Percentiles rank a stretch among this genome's conserved stretches.
Conservation (phyloP, 2,329 filamentous ascomycete genomes). For the Colletotrichum sp. region DNA sequence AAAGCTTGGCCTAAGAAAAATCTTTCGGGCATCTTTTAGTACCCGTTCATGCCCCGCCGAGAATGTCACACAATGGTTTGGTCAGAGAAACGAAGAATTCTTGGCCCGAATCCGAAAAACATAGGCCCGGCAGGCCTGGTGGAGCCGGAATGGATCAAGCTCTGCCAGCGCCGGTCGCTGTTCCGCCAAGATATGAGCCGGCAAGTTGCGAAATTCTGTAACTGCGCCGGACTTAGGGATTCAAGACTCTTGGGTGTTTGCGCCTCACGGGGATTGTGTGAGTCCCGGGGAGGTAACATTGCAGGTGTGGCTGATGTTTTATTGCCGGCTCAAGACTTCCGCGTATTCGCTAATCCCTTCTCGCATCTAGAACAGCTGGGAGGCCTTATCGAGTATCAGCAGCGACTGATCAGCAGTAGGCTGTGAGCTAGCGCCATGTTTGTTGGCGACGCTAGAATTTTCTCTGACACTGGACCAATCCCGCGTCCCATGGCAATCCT, state of each 20-base stretch:
- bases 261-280: background rate
- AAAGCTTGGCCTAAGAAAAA: background rate
- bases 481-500: background rate
- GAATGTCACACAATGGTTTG: background rate
- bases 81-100: background rate
- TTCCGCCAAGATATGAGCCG: background rate
- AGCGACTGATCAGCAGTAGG: background rate
- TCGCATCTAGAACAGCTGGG: background rate
- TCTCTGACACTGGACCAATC: background rate
- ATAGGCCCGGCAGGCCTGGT: background rate
- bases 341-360: background rate
- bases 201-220: background rate
- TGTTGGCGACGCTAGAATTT: background rate
- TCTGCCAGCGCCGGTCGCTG: background rate
- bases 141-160: background rate
- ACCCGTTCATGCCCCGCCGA: background rate
- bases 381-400: background rate
- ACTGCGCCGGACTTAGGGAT: background rate
- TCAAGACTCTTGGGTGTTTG: background rate
- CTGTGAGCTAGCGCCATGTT: background rate
- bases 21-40: background rate
- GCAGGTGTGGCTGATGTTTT: background rate
- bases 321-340: background rate
- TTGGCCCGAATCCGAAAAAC: background rate
- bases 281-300: background rate